These are phyloP conservation scores for Mesembryanthemum crystallinum DNA, from an alignment of 148 eudicot genomes.

Conservation along the genomic window DNA sequence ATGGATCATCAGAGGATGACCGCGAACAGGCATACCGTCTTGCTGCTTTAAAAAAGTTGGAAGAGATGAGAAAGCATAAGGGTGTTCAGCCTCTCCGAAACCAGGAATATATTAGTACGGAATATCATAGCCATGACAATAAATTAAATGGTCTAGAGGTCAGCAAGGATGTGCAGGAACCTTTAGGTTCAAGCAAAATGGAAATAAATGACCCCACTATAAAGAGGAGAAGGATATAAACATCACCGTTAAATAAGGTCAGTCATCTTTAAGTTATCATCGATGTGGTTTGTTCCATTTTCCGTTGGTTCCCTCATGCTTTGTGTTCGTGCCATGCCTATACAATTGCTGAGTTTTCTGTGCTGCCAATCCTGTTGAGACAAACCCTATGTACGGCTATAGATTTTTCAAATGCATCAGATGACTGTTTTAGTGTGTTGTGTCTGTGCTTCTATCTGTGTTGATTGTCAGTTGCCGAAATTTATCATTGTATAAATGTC, in stretches of 20 bases:
- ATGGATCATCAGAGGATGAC: constrained; percentile 16
- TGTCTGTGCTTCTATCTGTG: no score
- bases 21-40: constrained; percentile 28
- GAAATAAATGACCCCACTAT: constrained; percentile 14
- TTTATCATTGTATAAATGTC: no score
- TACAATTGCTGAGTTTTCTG: neutral
- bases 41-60: constrained; percentile 30
- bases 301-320: neutral
- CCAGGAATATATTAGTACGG: neutral
- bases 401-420: no score
- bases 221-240: constrained; percentile 27
- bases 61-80: constrained; percentile 29
- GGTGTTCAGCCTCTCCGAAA: neutral
- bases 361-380: neutral
- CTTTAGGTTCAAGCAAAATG: constrained; percentile 5
- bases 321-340: neutral
- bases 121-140: neutral
- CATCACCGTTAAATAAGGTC: constrained; percentile 8
- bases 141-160: constrained; percentile 9
- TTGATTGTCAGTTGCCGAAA: no score
- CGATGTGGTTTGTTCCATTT: neutral
- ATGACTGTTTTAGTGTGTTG: no score
- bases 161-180: constrained; percentile 10
- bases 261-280: neutral
- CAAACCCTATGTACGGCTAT: neutral